phyloP scores from a whole-genome alignment of 176 grass and related monocot species.

The Cenchrus purpureus region DNA sequence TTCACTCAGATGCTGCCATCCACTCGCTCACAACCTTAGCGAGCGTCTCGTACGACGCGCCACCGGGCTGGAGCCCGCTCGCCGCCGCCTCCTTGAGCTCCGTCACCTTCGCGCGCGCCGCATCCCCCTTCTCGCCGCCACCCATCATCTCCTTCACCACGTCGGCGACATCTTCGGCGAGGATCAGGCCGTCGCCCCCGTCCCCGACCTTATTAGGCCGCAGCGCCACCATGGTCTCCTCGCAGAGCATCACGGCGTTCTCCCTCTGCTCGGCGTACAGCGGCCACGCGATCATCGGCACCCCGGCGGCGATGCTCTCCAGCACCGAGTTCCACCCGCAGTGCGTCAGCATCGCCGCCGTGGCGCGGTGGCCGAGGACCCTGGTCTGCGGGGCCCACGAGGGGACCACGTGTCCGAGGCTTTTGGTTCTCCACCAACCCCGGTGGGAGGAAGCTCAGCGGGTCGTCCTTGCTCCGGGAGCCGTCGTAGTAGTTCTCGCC shows the following conservation, averaged over 20 bases:
- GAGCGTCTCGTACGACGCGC: background rate
- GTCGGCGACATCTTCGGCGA: background rate
- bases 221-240: background rate
- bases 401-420: constrained; percentile 28
- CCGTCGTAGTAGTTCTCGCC: constrained; percentile 39
- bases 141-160: constrained; percentile 5
- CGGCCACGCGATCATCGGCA: constrained; percentile 59
- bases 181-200: too few relatives aligned
- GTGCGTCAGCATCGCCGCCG: constrained; percentile 59
- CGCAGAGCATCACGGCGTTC: constrained; percentile 51
- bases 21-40: background rate
- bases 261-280: constrained; percentile 53
- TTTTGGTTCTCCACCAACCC: constrained; percentile 37
- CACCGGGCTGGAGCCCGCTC: background rate
- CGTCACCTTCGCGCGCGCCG: background rate
- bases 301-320: constrained; percentile 44
- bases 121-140: background rate
- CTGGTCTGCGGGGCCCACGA: constrained; percentile 44
- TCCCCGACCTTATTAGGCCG: too few relatives aligned
- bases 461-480: constrained; percentile 6
- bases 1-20: background rate
- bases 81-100: background rate
- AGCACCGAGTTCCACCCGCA: constrained; percentile 71
- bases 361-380: constrained; percentile 43
- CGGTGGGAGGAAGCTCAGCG: constrained; percentile 4